phyloP scores from a whole-genome alignment of 2,329 filamentous ascomycete genomes.

The Monosporascus ibericus region DNA sequence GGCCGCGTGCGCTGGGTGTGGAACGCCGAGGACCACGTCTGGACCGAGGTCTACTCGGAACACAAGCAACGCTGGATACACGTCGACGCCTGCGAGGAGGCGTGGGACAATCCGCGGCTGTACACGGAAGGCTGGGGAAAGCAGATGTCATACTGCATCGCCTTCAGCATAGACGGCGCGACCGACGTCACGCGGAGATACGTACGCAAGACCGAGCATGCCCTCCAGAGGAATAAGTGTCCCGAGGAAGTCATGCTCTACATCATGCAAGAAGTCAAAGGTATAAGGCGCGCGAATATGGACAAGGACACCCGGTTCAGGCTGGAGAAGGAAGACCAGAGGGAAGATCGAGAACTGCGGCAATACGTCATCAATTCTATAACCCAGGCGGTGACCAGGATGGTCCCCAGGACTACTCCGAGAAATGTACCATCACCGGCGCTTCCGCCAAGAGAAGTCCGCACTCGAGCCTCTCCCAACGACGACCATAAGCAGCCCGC shows the following conservation, averaged over 20 bases:
- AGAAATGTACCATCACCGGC: slow-evolving; percentile 16
- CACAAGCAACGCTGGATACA: slow-evolving; percentile 93
- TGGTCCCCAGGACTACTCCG: slow-evolving; percentile 45
- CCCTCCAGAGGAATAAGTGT: slow-evolving; percentile 65
- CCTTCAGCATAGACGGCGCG: slow-evolving; percentile 84
- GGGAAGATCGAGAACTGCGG: slow-evolving; percentile 69
- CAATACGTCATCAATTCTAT: slow-evolving; percentile 69
- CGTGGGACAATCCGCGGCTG: slow-evolving; percentile 88
- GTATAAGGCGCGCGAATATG: slow-evolving; percentile 73
- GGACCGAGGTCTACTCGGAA: slow-evolving; percentile 96
- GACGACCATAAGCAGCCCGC: slow-evolving; percentile 57
- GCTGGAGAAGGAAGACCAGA: slow-evolving; percentile 72
- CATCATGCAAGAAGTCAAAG: slow-evolving; percentile 83
- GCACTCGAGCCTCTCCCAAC: slow-evolving; percentile 21
- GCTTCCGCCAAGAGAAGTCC: slow-evolving; percentile 7
- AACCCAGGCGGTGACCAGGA: slow-evolving; percentile 63
- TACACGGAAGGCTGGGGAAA: slow-evolving; percentile 95
- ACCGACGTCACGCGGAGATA: slow-evolving; percentile 62
- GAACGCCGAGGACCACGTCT: slow-evolving; percentile 96
- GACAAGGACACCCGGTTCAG: slow-evolving; percentile 77
- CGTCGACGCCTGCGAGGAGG: slow-evolving; percentile 88
- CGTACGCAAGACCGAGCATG: slow-evolving; percentile 58
- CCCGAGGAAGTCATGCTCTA: slow-evolving; percentile 84
- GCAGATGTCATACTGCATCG: slow-evolving; percentile 95
- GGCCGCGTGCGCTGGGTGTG: slow-evolving; percentile 94